Evolutionary conservation across 164 flowering plant species (phyloP), one percentile per base, ranked within the genome.

Genomic region (Stephania japonica): DNA sequence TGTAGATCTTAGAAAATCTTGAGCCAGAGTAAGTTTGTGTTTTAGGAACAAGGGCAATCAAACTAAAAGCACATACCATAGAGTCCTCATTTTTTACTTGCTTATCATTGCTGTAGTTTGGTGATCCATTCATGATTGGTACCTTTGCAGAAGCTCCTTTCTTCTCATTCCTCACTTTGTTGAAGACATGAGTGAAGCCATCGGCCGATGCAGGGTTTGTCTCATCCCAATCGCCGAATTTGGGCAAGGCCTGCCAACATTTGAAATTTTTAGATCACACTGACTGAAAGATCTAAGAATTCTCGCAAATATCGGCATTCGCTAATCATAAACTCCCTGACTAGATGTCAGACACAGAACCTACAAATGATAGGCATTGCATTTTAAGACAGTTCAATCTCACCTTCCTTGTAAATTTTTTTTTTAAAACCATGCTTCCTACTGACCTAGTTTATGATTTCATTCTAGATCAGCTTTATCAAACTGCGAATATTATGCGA

Each of bases 181-280:
- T 86, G 78, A 93, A 93, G 71, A 89, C 85, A 77, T 84, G 85
- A 23, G 97, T 93, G 71, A 72, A 91, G 4, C 94, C 89, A 73
- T 89, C 97, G 62, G 93, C 92, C 53, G 97, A 79, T 74, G 92
- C 77, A 16, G 98, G 93, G 77, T 93, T 79, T 49, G 23, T 86
- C 81, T 86, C 98, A 77, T 93, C 87, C 98, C 98, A 93, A 1
- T 83, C 95, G 0, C 98, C 98, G 56, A 93, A 93, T 76, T 80
- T 88, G 18, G 98, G 98, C 69, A 93, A 89, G 53, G 92, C 91
- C 98, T 93, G 90, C 70, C 68, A 79, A 13, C 50, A 65, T 42
- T 1, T 63, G 42, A 70, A 41, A 63, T 18, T 16, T 16, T 16
- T 66, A 43, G 56, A 24, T 27, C n/a, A 49, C 18, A 67, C n/a